phyloP scores from a whole-genome alignment of 768 basidiomycete genomes.

The Psilocybe azurescens region DNA sequence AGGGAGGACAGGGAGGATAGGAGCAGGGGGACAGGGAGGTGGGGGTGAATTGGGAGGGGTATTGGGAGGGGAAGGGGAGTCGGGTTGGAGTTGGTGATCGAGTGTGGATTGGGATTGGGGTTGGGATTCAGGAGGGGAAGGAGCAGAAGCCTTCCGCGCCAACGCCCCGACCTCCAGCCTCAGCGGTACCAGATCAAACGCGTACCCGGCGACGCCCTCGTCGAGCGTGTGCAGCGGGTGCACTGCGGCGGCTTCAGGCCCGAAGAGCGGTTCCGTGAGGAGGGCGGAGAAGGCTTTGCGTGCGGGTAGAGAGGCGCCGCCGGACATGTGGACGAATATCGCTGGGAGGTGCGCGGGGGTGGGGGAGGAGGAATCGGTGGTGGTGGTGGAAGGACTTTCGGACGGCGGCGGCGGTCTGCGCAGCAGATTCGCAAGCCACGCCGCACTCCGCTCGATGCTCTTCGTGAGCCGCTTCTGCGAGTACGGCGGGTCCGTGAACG shows the following conservation, averaged over 20 bases:
- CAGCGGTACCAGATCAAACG: slow-evolving; percentile 69
- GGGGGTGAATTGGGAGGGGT: slow-evolving; percentile 8
- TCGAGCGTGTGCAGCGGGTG: slow-evolving; percentile 61
- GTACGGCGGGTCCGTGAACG: slow-evolving; percentile 65
- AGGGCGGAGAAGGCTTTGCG: slow-evolving; percentile 66
- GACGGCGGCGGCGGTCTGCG: no score
- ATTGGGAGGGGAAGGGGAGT: neutral
- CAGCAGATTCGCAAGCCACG: slow-evolving; percentile 68
- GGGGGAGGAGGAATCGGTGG: no score
- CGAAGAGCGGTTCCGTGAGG: slow-evolving; percentile 61
- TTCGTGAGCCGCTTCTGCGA: slow-evolving; percentile 84
- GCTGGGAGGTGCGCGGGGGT: no score
- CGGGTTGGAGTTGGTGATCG: no score
- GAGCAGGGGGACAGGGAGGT: slow-evolving; percentile 46
- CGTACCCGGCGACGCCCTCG: slow-evolving; percentile 73
- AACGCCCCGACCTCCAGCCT: no score
- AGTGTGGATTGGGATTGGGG: no score
- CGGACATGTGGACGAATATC: slow-evolving; percentile 76
- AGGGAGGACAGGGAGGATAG: slow-evolving; percentile 63
- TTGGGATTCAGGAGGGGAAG: no score
- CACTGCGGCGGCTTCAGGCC: slow-evolving; percentile 57
- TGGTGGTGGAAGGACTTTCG: no score
- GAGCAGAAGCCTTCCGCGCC: no score
- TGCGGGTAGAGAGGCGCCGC: slow-evolving; percentile 58
- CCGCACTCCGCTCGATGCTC: slow-evolving; percentile 68